Evolutionary conservation across 202 grass and related monocot species (phyloP).

Genomic region (Zoysia matrella): DNA sequence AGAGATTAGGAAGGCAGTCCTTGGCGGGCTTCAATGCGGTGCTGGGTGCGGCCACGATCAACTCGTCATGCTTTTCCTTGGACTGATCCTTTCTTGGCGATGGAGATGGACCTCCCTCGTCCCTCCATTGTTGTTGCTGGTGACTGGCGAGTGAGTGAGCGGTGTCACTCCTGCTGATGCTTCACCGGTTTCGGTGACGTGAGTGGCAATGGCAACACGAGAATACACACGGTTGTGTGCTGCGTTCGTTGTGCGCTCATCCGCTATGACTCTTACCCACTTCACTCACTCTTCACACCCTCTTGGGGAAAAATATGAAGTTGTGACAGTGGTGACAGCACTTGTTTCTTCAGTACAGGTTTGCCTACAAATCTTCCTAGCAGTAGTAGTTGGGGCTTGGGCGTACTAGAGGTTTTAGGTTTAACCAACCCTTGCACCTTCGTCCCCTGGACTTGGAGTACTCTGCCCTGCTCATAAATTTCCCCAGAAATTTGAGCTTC

Average conservation of each 20-base stretch:
- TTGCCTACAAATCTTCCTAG: no score
- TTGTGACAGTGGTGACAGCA: neutral
- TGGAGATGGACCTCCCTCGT: neutral
- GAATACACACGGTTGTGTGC: neutral
- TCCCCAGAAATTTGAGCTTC: no score
- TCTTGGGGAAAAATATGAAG: neutral
- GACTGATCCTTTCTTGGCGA: neutral
- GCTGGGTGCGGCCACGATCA: conserved; percentile 21
- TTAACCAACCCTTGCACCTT: no score
- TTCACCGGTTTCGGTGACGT: neutral
- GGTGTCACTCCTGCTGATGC: neutral
- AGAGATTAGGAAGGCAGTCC: neutral
- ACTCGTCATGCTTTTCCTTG: no score
- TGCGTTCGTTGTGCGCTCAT: neutral
- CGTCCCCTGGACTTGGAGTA: no score
- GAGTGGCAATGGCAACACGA: neutral
- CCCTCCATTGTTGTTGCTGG: neutral
- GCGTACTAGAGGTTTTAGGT: no score
- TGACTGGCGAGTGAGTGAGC: neutral
- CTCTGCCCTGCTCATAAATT: no score
- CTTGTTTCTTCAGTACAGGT: neutral
- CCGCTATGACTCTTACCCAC: neutral
- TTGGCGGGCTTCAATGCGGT: neutral
- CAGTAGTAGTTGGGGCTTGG: no score
- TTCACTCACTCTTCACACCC: neutral